Base-by-base conservation (phyloP, 1,284 basidiomycete species). In the Sanguinoderma infundibulare region DNA sequence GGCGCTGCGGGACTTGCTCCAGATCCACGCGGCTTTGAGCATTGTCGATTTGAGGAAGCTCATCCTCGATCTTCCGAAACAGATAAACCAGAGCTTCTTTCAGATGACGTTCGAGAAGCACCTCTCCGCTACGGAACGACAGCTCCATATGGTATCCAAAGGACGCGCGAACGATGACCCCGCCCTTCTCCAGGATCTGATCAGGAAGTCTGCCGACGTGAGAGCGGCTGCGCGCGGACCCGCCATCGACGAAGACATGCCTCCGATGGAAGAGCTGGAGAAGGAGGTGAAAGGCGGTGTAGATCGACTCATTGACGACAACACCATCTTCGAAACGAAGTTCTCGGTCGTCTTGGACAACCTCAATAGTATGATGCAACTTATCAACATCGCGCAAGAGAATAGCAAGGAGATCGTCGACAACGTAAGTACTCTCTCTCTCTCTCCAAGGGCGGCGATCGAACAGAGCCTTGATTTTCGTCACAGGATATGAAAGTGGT, bases 321-420 rank as follows among this genome's bases (percentile, higher is more conserved):
- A 70, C 59, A 54, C 56, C 12, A 54, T 69, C 5, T 76, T 75
- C 62, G 66, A 67, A 17, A 63, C 70, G 28, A 77, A 77, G 58
- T 73, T 77, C 36, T 69, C 70, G 12, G 60, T 74, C 24, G 73
- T 75, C 47, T 66, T 77, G 6, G 52, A 67, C 2, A 67, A 69
- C 6, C 69, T 70, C 30, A 55, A 73, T 38, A 66, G 71, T 2
- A 60, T 75, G 10, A 71, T 73, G 47, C 55, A 62, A 14, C 53
- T 75, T 7, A 72, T 61, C 1, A 52, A 62, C 28, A 72, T 74
- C 5, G 70, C 73, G 0, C 74, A 75, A 40, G 73, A 74, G 36
- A 68, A n/a, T n/a, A n/a, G n/a, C n/a, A n/a, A n/a, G n/a, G n/a
- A 68, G 17, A 71, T 76, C 35, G 57, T 68, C 20, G 70, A 77